These are phyloP conservation scores for Globisporangium spiculum DNA, from an alignment of 352 stramenopile species.

Conservation along the genomic window DNA sequence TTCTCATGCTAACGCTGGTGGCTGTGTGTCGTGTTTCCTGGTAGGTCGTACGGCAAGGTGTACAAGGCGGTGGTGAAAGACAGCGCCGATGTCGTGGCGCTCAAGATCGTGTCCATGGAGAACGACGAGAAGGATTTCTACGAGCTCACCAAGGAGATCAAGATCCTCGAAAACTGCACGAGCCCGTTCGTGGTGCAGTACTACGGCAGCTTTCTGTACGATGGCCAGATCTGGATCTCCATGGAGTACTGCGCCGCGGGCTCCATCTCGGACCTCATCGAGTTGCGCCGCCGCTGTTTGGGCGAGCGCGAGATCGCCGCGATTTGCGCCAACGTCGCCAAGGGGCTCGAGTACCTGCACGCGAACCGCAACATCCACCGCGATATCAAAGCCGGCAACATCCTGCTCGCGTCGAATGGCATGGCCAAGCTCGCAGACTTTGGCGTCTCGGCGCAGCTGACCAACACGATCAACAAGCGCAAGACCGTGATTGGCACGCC, in stretches of 20 bases:
- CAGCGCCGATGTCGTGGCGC: constrained; percentile 62
- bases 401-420: constrained; percentile 69
- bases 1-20: background rate
- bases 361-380: constrained; percentile 77
- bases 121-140: constrained; percentile 56
- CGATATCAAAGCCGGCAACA: constrained; percentile 88
- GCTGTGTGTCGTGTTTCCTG: background rate
- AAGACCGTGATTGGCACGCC: constrained; percentile 88
- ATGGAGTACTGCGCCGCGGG: constrained; percentile 89
- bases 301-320: constrained; percentile 69
- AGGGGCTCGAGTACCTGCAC: constrained; percentile 84
- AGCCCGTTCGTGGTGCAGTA: constrained; percentile 88
- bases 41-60: constrained; percentile 77
- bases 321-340: constrained; percentile 62
- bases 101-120: constrained; percentile 87
- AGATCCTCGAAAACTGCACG: constrained; percentile 75
- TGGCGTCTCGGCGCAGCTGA: constrained; percentile 88
- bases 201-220: constrained; percentile 75
- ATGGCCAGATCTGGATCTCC: constrained; percentile 78
- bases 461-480: constrained; percentile 88
- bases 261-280: constrained; percentile 80
- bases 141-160: constrained; percentile 83
- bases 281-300: constrained; percentile 44
- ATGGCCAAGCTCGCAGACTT: constrained; percentile 88
- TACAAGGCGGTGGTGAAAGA: constrained; percentile 72